Percentiles rank a stretch among this genome's conserved stretches.
phyloP scores from a whole-genome alignment of 2,329 filamentous ascomycete species.

The Fusarium solani-melongenae region DNA sequence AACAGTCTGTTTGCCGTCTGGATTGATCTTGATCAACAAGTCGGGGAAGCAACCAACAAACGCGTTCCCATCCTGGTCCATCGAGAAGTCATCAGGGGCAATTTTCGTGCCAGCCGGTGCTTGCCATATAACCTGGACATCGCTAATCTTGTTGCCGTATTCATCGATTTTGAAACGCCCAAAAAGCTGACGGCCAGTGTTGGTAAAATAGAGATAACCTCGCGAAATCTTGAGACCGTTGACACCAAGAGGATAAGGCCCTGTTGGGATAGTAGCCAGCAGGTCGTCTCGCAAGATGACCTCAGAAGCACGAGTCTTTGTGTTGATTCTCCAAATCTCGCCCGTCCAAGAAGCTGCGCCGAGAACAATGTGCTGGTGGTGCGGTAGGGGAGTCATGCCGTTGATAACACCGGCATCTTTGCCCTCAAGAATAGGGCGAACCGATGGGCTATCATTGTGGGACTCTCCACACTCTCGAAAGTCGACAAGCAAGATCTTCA shows the following conservation, averaged over 20 bases:
- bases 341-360: constrained; percentile 10
- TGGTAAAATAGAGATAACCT: constrained; percentile 12
- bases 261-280: not conserved
- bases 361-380: constrained; percentile 1
- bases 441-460: not conserved
- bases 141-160: not conserved
- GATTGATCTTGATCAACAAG: not conserved
- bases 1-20: not conserved
- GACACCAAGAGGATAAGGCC: not conserved
- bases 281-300: not conserved
- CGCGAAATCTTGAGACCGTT: constrained; percentile 5
- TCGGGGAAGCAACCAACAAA: not conserved
- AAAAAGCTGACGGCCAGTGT: not conserved
- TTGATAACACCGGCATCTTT: not conserved
- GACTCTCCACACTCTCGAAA: not conserved
- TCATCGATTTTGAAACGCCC: not conserved
- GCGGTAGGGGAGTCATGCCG: not conserved
- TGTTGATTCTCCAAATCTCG: constrained; percentile 1
- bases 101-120: not conserved
- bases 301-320: not conserved
- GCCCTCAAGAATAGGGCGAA: not conserved
- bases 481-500: constrained; percentile 2
- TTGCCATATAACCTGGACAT: not conserved
- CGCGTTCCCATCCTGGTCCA: not conserved
- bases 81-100: not conserved